Conservation (phyloP, 805 yeast genomes). For the Naumovozyma baii region DNA sequence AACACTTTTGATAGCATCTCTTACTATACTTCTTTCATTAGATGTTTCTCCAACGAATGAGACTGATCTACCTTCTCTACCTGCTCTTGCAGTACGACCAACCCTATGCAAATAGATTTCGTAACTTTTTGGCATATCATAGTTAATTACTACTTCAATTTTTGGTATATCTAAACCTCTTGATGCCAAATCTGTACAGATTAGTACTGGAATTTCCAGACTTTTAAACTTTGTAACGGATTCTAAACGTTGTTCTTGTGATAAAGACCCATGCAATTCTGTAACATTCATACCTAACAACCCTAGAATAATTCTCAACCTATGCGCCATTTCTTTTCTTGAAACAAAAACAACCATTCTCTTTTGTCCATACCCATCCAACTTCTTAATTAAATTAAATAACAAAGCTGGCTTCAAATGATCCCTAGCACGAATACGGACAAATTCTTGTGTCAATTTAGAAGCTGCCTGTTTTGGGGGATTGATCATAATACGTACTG, state of each 20-base stretch:
- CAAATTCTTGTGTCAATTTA: constrained; percentile 88
- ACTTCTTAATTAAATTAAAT: constrained; percentile 55
- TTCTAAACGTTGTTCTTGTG: constrained; percentile 87
- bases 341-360: constrained; percentile 87
- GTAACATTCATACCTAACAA: constrained; percentile 66
- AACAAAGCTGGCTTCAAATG: constrained; percentile 73
- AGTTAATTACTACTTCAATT: constrained; percentile 88
- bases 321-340: constrained; percentile 85
- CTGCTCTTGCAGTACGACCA: constrained; percentile 99
- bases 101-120: constrained; percentile 94
- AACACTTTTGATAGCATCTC: constrained; percentile 70
- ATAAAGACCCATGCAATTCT: constrained; percentile 73
- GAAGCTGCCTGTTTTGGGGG: constrained; percentile 92
- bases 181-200: constrained; percentile 97
- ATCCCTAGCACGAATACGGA: constrained; percentile 87
- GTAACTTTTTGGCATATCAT: constrained; percentile 88
- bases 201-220: constrained; percentile 71
- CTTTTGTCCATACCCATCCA: constrained; percentile 53
- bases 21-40: constrained; percentile 84
- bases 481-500: constrained; percentile 90
- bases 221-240: constrained; percentile 77
- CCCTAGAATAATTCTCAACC: constrained; percentile 66
- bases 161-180: constrained; percentile 99
- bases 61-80: constrained; percentile 87
- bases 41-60: constrained; percentile 89